A percentile compares a stretch with the other conserved stretches of the same genome.
Evolutionary conservation across 1,139 yeast genomes (phyloP).

Genomic region (Pichia norvegensis): DNA sequence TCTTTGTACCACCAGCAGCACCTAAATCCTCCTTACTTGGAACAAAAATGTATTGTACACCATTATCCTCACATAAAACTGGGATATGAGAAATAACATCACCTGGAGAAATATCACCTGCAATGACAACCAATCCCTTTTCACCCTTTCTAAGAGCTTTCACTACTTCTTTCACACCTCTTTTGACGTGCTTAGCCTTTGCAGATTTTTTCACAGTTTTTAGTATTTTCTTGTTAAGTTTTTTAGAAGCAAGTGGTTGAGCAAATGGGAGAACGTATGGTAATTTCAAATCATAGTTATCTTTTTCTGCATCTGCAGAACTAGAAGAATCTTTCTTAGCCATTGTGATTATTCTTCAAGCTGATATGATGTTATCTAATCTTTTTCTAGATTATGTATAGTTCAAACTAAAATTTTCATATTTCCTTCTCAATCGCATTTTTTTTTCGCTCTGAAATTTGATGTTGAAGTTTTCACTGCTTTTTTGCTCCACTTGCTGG

Average conservation of each 20-base stretch:
- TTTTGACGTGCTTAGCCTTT: slow-evolving; percentile 94
- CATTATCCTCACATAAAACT: slow-evolving; percentile 87
- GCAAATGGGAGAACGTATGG: slow-evolving; percentile 92
- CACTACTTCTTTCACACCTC: slow-evolving; percentile 98
- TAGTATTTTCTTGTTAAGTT: slow-evolving; percentile 87
- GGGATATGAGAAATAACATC: slow-evolving; percentile 97
- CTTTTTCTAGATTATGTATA: not conserved
- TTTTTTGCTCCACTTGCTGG: not conserved
- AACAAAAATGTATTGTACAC: slow-evolving; percentile 85
- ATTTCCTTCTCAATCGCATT: not conserved
- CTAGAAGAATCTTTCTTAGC: slow-evolving; percentile 37
- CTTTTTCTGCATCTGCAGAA: slow-evolving; percentile 36
- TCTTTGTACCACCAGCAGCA: slow-evolving; percentile 96
- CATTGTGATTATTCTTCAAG: slow-evolving; percentile 30
- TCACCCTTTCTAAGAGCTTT: slow-evolving; percentile 97
- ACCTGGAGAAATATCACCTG: slow-evolving; percentile 96
- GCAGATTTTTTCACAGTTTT: slow-evolving; percentile 96
- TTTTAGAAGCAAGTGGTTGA: slow-evolving; percentile 90
- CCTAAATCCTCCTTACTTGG: slow-evolving; percentile 98
- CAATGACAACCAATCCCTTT: slow-evolving; percentile 91
- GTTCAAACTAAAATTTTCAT: not conserved
- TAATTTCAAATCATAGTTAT: slow-evolving; percentile 86
- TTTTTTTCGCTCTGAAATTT: not conserved
- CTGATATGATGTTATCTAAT: not conserved
- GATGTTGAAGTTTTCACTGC: slow-evolving; percentile 6